Percentiles rank a stretch among this genome's conserved stretches.
Evolutionary conservation across 2,329 filamentous ascomycete genomes (phyloP).

Genomic region (Aureobasidium sp.): DNA sequence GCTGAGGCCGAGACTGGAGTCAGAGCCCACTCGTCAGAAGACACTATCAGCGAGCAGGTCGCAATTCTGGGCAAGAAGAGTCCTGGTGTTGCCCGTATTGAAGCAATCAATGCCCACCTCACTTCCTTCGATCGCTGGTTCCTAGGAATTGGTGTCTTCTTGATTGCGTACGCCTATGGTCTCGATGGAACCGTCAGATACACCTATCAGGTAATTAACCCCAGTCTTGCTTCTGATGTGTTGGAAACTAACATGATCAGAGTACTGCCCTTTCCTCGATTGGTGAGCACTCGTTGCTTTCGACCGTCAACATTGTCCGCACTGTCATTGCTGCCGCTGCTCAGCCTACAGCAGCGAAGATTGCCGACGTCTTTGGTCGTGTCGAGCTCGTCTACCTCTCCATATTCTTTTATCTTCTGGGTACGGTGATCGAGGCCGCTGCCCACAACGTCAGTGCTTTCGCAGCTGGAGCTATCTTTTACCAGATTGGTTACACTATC

Average conservation of each 20-base stretch:
- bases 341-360: conserved; percentile 49
- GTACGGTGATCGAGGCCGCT: conserved; percentile 50
- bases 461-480: conserved; percentile 52
- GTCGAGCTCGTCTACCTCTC: conserved; percentile 51
- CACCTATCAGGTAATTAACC: conserved; percentile 39
- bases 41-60: conserved; percentile 5
- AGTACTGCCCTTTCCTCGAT: conserved; percentile 49
- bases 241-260: conserved; percentile 22
- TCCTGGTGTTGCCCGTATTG: conserved; percentile 54
- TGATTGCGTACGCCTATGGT: conserved; percentile 58
- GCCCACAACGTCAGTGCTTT: conserved; percentile 46
- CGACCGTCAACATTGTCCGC: conserved; percentile 53
- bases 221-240: neutral
- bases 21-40: neutral
- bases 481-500: conserved; percentile 57
- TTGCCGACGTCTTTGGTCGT: conserved; percentile 53
- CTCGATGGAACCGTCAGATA: conserved; percentile 53
- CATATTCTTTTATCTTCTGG: conserved; percentile 50
- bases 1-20: neutral
- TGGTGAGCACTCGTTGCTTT: conserved; percentile 47
- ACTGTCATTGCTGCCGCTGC: conserved; percentile 54
- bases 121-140: conserved; percentile 46
- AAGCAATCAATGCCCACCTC: conserved; percentile 49
- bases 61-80: conserved; percentile 30
- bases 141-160: conserved; percentile 56